Conservation (phyloP, 148 eudicot species). For the Rhododendron molle region DNA sequence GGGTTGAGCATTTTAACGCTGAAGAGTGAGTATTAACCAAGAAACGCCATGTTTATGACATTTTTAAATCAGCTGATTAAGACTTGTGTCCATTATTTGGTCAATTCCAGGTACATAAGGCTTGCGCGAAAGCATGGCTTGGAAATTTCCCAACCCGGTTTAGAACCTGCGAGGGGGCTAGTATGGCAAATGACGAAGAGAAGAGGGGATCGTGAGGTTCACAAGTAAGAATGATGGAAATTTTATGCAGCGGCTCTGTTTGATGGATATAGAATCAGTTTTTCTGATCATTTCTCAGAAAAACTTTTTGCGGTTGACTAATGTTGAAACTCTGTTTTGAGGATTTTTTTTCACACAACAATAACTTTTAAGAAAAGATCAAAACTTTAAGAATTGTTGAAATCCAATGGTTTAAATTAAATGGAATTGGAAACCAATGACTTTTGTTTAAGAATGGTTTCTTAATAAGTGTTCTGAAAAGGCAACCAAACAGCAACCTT, state of each 20-base stretch:
- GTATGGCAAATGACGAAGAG: conserved; percentile 79
- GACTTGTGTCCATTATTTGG: conserved; percentile 5
- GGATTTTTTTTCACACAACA: background rate
- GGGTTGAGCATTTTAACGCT: conserved; percentile 76
- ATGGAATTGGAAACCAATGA: background rate
- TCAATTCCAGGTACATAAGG: conserved; percentile 55
- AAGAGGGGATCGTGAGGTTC: conserved; percentile 58
- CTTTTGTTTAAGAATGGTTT: background rate
- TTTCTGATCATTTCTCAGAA: background rate
- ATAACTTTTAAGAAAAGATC: background rate
- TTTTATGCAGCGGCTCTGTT: background rate
- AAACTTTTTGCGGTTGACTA: background rate
- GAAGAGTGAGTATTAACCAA: conserved; percentile 61
- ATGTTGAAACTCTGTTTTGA: background rate
- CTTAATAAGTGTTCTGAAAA: background rate
- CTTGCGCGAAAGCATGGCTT: conserved; percentile 79
- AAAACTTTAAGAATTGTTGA: background rate
- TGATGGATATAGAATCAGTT: background rate
- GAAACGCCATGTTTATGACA: background rate
- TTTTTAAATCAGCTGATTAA: background rate
- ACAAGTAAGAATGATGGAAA: conserved; percentile 53
- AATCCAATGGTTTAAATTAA: background rate
- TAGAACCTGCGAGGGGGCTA: conserved; percentile 41
- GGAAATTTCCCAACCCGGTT: conserved; percentile 96
- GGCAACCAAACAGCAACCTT: background rate